Percentiles rank a stretch among this genome's conserved stretches.
phyloP scores from a whole-genome alignment of 176 grass and related monocot species.

The Aegilops tauschii region DNA sequence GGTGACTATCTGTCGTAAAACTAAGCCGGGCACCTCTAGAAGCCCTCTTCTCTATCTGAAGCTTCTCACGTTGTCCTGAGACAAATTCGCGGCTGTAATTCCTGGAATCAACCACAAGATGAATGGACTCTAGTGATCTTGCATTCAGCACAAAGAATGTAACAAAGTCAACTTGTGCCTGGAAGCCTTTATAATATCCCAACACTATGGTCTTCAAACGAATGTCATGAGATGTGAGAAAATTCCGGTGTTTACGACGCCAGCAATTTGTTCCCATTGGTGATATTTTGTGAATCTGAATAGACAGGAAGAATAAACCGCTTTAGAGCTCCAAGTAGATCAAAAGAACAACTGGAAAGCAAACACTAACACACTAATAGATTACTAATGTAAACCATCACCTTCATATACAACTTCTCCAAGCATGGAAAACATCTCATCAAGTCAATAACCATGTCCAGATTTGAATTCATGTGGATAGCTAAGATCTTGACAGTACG shows the following conservation, averaged over 20 bases:
- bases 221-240: background rate
- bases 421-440: constrained; percentile 17
- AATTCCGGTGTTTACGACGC: background rate
- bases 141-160: constrained; percentile 15
- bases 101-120: background rate
- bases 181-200: background rate
- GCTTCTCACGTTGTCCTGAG: background rate
- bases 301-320: background rate
- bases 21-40: background rate
- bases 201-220: background rate
- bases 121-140: background rate
- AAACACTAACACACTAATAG: background rate
- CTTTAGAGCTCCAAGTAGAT: background rate
- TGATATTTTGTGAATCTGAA: background rate
- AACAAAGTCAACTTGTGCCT: background rate
- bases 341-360: background rate
- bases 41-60: constrained; percentile 12
- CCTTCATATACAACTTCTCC: constrained; percentile 26
- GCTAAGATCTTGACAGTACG: background rate
- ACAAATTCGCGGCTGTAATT: background rate
- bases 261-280: background rate
- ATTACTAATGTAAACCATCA: background rate
- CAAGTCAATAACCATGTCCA: constrained; percentile 1
- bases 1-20: background rate
- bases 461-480: background rate